Conservation (phyloP, 73 alveolate genomes). For the Durusdinium trenchii region DNA sequence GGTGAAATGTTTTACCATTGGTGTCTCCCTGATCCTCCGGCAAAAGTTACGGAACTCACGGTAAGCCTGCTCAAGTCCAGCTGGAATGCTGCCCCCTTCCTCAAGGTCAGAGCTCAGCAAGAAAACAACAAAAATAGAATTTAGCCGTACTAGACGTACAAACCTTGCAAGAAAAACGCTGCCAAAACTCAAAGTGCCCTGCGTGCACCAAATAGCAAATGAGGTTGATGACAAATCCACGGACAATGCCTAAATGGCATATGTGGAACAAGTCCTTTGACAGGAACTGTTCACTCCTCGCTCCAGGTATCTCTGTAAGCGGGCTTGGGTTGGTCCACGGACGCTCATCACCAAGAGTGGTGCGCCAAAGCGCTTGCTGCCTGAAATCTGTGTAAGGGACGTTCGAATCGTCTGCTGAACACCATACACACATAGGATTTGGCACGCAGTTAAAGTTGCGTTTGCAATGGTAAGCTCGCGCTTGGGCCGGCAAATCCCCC, state of each 20-base stretch:
- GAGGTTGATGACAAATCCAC: neutral
- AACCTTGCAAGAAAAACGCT: neutral
- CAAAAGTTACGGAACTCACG: neutral
- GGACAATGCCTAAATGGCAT: neutral
- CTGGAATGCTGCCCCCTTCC: neutral
- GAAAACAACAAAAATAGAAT: neutral
- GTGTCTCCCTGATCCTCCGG: neutral
- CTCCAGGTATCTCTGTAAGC: neutral
- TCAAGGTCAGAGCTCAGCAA: neutral
- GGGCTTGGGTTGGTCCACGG: conserved; percentile 7
- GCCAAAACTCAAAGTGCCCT: neutral
- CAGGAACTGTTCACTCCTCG: neutral
- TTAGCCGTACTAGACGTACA: neutral
- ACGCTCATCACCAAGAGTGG: neutral
- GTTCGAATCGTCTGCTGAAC: neutral
- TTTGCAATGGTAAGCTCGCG: neutral
- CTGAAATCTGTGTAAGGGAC: neutral
- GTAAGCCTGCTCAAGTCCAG: neutral
- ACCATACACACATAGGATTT: neutral
- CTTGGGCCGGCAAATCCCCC: neutral
- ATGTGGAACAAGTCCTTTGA: conserved; percentile 31
- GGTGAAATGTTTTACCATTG: neutral
- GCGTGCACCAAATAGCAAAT: neutral
- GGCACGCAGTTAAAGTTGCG: neutral
- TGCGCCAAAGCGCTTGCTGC: neutral